phyloP scores from a whole-genome alignment of 2,329 filamentous ascomycete species.

The Ophiosphaerella herpotricha region DNA sequence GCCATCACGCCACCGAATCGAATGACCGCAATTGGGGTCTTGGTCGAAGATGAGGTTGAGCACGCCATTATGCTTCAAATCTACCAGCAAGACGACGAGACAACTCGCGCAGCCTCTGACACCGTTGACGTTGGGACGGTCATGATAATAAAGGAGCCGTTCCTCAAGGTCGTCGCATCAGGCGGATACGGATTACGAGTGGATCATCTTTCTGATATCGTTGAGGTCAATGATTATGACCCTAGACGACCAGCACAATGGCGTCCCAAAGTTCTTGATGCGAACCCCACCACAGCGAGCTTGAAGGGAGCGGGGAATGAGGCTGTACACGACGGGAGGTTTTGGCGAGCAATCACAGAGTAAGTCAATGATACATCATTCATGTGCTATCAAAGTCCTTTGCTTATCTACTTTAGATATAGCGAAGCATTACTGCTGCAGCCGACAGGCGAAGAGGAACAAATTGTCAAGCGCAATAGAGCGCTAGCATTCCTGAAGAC shows the following conservation, averaged over 20 bases:
- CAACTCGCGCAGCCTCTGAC: too few relatives aligned
- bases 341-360: background rate
- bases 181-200: conserved; percentile 53
- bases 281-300: background rate
- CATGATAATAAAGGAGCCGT: conserved; percentile 52
- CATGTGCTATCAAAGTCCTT: background rate
- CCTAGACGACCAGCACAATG: conserved; percentile 47
- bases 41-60: conserved; percentile 14
- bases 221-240: conserved; percentile 45
- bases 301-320: background rate
- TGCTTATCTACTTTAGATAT: too few relatives aligned
- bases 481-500: conserved; percentile 42
- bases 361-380: conserved; percentile 2
- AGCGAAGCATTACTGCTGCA: too few relatives aligned
- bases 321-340: background rate
- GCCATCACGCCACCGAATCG: conserved; percentile 26
- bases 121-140: too few relatives aligned
- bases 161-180: conserved; percentile 48
- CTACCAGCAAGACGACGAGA: conserved; percentile 42
- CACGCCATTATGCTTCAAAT: conserved; percentile 9
- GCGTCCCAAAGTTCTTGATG: conserved; percentile 16
- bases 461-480: conserved; percentile 42
- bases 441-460: conserved; percentile 27
- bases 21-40: conserved; percentile 8
- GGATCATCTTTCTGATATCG: conserved; percentile 58